Conservation (phyloP, 768 basidiomycete genomes). For the Tephrocybe sp. region DNA sequence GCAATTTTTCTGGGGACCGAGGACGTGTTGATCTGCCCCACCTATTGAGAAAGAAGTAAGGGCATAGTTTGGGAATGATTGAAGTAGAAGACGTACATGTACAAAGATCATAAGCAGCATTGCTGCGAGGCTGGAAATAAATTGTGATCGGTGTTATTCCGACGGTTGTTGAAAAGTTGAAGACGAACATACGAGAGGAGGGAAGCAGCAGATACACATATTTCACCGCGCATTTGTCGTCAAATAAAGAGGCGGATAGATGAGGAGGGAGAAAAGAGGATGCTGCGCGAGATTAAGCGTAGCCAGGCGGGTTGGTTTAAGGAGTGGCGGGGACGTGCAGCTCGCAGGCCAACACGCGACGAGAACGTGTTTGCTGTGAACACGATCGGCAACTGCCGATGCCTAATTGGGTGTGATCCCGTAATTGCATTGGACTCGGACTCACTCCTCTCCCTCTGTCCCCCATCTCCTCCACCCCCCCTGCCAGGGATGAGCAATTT, state of each 20-base stretch:
- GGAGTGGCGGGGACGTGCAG: conserved; percentile 6
- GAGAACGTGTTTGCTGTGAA: conserved; percentile 28
- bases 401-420: conserved; percentile 1
- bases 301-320: conserved; percentile 20
- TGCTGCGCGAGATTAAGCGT: conserved; percentile 15
- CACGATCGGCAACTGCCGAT: conserved; percentile 18
- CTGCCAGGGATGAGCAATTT: conserved; percentile 21
- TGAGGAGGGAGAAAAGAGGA: conserved; percentile 19
- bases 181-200: conserved; percentile 59
- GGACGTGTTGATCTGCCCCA: conserved; percentile 81
- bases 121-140: conserved; percentile 40
- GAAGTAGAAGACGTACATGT: conserved; percentile 52
- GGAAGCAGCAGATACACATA: conserved; percentile 71
- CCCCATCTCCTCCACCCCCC: conserved; percentile 1
- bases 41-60: conserved; percentile 43
- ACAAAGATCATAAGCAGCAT: conserved; percentile 73
- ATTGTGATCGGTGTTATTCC: conserved; percentile 15
- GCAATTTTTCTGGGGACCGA: conserved; percentile 66
- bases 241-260: conserved; percentile 15
- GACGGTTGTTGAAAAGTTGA: conserved; percentile 13
- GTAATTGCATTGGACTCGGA: neutral
- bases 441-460: conserved; percentile 4
- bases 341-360: conserved; percentile 20
- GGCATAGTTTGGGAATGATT: conserved; percentile 14
- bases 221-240: conserved; percentile 63